Base-by-base conservation (phyloP, 2,329 filamentous ascomycete genomes). In the Trichoderma sp. region DNA sequence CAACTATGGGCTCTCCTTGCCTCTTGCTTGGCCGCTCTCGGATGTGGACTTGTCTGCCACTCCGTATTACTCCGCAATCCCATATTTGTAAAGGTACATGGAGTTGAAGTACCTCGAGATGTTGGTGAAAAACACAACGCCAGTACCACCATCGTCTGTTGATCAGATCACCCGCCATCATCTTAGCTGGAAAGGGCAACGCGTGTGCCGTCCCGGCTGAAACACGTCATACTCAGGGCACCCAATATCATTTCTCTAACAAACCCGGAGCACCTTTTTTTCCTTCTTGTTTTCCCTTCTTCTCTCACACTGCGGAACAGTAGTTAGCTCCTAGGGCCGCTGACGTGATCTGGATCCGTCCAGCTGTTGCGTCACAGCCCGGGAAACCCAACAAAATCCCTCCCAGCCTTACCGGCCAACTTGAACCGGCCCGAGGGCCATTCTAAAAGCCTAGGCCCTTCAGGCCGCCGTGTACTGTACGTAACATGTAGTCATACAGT, bases 321-420 rank as follows among this genome's bases (percentile, higher is more conserved):
- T 1, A 35, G 27, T 39, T 50, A 42, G 39, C 35, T 54, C 37
- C 48, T 52, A 29, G 34, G 37, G 35, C 19, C 53, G 61, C 61
- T 64, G 61, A 64, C 61, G 61, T 64, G 61, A 64, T 64, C 61
- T 64, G 50, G 52, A 64, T 64, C 61, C 61, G 27, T 48, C 37
- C 52, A 13, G 17, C 6, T 32, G 12, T n/a, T 42, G 37, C 25
- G 29, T 45, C 57, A 59, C 58, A 61, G 13, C 27, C 58, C 58
- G 13, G 42, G n/a, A 61, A 34, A 15, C 25, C 42, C 58, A 61
- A 61, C 58, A 50, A 34, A 60, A 32, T 35, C n/a, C 57, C 25
- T 50, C 59, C 59, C 59, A 63, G 59, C 59, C 59, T 63, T 63
- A 63, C 59, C 45, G 59, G 34, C 59, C 59, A 19, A 37, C 53